Conservation (phyloP, 441 rosid species). For the Isatis lusitanica region DNA sequence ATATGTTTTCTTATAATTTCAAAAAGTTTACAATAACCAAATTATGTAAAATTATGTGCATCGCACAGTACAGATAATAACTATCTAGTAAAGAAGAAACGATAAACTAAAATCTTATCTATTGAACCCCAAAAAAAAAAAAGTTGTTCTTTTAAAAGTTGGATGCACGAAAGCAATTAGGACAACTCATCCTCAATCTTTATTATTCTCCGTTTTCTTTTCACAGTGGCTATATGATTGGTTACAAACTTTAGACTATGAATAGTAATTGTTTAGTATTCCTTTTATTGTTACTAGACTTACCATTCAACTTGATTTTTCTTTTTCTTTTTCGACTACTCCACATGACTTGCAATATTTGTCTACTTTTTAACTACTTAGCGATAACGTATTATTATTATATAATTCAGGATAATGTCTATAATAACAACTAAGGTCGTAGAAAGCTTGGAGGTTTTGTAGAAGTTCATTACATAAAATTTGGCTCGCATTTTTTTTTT, state of each 20-base stretch:
- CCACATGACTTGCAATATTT: neutral
- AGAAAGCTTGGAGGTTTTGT: neutral
- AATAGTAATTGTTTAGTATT: neutral
- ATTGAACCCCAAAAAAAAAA: neutral
- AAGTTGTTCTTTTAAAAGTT: conserved; percentile 3
- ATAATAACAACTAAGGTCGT: neutral
- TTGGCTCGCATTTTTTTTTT: neutral
- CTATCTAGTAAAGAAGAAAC: no score
- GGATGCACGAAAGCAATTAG: conserved; percentile 20
- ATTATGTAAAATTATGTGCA: neutral
- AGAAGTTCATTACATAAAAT: neutral
- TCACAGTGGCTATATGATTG: neutral
- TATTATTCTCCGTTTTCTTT: neutral
- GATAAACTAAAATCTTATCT: neutral
- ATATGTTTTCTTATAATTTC: neutral
- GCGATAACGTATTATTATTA: neutral
- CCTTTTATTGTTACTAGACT: neutral
- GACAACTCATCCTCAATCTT: conserved; percentile 8
- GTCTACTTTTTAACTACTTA: neutral
- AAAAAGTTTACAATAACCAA: neutral
- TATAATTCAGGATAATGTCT: neutral
- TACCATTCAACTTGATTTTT: neutral
- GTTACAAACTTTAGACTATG: conserved; percentile 12
- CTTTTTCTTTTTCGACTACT: neutral
- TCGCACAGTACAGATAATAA: neutral